phyloP scores from a whole-genome alignment of 2,329 filamentous ascomycete genomes.

The Claviceps africana region DNA sequence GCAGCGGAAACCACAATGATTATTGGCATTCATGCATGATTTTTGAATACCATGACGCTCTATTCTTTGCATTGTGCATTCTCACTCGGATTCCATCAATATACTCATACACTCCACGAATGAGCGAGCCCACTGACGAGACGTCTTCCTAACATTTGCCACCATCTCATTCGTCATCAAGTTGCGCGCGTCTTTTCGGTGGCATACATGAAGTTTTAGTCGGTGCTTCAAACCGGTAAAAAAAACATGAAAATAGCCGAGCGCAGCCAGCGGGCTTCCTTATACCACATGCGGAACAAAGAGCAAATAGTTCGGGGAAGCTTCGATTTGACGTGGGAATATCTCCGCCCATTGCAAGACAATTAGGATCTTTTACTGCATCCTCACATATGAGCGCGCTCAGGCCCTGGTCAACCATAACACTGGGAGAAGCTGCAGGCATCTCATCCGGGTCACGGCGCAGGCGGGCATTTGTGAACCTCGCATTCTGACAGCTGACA shows the following conservation, averaged over 20 bases:
- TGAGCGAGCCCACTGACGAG: neutral
- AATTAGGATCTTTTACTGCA: neutral
- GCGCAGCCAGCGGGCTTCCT: neutral
- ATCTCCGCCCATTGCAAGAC: neutral
- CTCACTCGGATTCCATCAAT: neutral
- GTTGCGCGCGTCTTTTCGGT: neutral
- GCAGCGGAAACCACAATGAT: neutral
- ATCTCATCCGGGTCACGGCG: neutral
- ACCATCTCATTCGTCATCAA: neutral
- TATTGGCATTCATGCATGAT: neutral
- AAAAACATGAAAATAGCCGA: neutral
- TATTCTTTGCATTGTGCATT: neutral
- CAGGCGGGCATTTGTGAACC: neutral
- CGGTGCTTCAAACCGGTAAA: neutral
- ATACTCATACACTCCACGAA: neutral
- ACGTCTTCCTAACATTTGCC: neutral
- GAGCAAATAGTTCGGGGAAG: neutral
- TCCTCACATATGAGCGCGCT: too few species aligned
- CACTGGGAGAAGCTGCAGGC: slow-evolving; percentile 1
- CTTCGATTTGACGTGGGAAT: neutral
- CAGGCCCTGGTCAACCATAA: too few species aligned
- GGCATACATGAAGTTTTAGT: neutral
- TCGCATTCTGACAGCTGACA: slow-evolving; percentile 1
- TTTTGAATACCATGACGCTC: neutral
- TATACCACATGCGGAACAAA: neutral